Base-by-base conservation (phyloP, 345 rosid genomes). In the Punica granatum region DNA sequence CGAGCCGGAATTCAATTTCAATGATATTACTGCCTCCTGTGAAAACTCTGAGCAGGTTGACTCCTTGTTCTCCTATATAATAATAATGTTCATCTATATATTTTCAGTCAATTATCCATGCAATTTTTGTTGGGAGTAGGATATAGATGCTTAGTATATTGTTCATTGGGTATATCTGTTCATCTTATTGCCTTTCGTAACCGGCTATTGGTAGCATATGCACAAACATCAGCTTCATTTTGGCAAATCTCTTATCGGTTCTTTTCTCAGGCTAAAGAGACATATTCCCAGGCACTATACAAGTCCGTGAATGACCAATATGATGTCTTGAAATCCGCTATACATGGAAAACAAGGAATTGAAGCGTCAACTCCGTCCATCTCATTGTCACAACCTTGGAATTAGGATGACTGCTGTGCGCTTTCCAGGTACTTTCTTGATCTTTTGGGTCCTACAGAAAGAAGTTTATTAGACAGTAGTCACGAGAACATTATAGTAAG, bases 361-460 rank as follows among this genome's bases (percentile, higher is more conserved):
- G 78, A 81, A 67, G 92, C 91, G 69, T 89, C 97, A 70, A 85
- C 72, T 67, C 78, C 87, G 39, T 68, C 67, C 18, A 84, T 90
- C 77, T 78, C 89, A 58, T 76, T 94, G 75, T 89, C 97, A 54
- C 99, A 89, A 73, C 90, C 99, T 37, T 90, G 96, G 97, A 78
- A 78, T 66, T 82, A 84, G 73, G 76, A 74, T 75, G 59, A 65
- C 63, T 75, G 71, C 33, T 64, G 59, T 60, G 63, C 64, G 48
- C 70, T 75, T 69, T 73, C 48, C 60, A 21, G 51, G 64, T 42
- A 66, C 64, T 59, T 28, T 31, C 39, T 37, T 12, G 34, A 19
- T 32, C 48, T 64, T 73, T 18, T 2, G 15, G 14, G 14, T 12
- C 48, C 15, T 11, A n/a, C n/a, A n/a, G n/a, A n/a, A n/a, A n/a